Evolutionary conservation across 306 rosid genomes (phyloP).

Genomic region (Carpinus viminea): DNA sequence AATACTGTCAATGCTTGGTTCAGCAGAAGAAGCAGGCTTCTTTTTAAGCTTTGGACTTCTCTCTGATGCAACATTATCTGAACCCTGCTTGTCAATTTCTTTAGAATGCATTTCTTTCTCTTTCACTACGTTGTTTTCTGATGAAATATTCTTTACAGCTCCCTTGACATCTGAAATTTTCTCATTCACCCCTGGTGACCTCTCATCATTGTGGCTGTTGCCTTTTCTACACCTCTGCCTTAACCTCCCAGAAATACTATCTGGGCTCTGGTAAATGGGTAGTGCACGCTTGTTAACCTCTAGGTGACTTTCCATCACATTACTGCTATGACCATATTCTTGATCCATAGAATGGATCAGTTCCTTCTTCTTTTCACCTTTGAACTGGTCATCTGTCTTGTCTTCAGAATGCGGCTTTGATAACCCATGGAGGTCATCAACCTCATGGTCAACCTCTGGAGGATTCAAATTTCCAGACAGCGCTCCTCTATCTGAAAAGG

Average conservation of each 20-base stretch:
- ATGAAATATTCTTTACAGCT: conserved; percentile 4
- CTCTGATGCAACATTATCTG: conserved; percentile 10
- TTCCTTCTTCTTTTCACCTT: conserved; percentile 17
- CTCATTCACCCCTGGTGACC: not conserved
- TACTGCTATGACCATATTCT: conserved; percentile 2
- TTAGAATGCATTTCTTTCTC: conserved; percentile 5
- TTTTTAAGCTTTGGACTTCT: conserved; percentile 18
- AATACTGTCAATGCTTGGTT: conserved; percentile 32
- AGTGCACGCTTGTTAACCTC: not conserved
- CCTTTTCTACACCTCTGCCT: conserved; percentile 15
- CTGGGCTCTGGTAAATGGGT: conserved; percentile 10
- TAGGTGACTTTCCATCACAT: not conserved
- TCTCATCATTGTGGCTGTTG: not conserved
- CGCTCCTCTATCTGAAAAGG: conserved; percentile 34
- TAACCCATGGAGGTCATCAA: conserved; percentile 16
- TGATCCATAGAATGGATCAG: not conserved
- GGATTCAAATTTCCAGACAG: conserved; percentile 25
- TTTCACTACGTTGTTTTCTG: conserved; percentile 3
- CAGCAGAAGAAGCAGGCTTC: conserved; percentile 23
- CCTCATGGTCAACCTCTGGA: conserved; percentile 22
- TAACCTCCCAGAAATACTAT: conserved; percentile 39
- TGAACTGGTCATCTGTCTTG: not conserved
- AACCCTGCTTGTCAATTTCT: not conserved
- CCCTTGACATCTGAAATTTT: conserved; percentile 11
- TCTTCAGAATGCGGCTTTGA: conserved; percentile 18